These are phyloP conservation scores for Carpinus fangiana DNA, from an alignment of 306 rosid genomes.

Conservation along the genomic window DNA sequence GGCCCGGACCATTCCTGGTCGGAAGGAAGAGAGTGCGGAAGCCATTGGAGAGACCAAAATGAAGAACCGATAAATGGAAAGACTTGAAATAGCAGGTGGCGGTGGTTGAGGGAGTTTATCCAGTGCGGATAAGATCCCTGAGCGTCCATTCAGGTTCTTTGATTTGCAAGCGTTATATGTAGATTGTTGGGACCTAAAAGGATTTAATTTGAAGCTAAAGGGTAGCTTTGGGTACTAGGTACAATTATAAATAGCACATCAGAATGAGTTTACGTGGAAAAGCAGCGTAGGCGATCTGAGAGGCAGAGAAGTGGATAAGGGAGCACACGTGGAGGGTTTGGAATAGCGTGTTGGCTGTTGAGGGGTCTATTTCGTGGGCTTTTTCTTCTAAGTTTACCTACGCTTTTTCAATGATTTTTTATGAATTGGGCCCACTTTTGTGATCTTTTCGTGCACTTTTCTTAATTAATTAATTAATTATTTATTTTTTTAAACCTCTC, in stretches of 20 bases:
- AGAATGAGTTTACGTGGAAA: background rate
- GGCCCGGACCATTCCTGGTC: conserved; percentile 40
- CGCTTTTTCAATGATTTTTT: background rate
- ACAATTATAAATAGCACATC: fast-evolving
- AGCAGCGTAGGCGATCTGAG: background rate
- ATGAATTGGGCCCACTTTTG: background rate
- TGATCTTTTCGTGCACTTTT: conserved; percentile 4
- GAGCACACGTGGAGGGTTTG: conserved; percentile 17
- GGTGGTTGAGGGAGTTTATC: background rate
- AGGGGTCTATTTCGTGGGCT: background rate
- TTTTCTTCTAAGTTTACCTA: background rate
- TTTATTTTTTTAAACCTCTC: too few species aligned
- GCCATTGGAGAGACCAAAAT: conserved; percentile 37
- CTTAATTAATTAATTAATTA: too few species aligned
- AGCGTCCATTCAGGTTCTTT: too few species aligned
- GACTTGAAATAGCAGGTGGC: background rate
- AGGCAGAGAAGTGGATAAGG: conserved; percentile 35
- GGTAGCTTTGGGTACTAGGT: background rate
- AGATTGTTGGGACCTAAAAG: background rate
- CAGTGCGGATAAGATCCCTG: background rate
- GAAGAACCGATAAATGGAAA: too few species aligned
- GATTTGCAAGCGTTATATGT: background rate
- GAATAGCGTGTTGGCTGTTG: background rate
- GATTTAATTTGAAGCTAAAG: background rate
- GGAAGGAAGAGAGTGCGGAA: conserved; percentile 34